Base-by-base conservation (phyloP, 1,284 basidiomycete species). In the Trichosporon inkin region DNA sequence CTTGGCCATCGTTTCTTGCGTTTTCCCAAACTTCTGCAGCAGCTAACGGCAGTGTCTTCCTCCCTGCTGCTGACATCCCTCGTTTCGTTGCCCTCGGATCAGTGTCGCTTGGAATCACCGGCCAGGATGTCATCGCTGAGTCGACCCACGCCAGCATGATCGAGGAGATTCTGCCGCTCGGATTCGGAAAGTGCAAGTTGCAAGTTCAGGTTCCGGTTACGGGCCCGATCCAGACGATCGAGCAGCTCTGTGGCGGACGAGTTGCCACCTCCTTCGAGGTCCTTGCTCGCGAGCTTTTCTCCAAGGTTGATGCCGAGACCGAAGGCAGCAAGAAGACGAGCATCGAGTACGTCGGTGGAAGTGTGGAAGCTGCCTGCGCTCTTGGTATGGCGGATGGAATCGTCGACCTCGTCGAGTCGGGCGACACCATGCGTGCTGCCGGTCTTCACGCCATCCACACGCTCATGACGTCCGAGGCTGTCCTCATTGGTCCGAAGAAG, bases 401-500 rank as follows among this genome's bases (percentile, higher is more conserved):
- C 11, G 51, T 53, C 35, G 51, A 53, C 51, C 51, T 53, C 14
- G 51, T 53, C 19, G 95, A 99, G 79, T 96, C 92, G n/a, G 95
- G 95, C 32, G 96, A 99, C 71, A 99, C 95, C 1, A 99, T 99
- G 96, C 91, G 95, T 41, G 96, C 95, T 22, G 95, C 94, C 2
- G 95, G 95, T 52, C 82, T 99, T 57, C 90, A 91, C 77, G 86
- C 93, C 34, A 96, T 99, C 72, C 88, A 88, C 47, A 95, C 92
- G 2, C 79, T 99, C 14, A 84, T 98, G 58, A 78, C 85, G 49
- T 90, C 92, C 0, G 90, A 99, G 80, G 95, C 95, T 3, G 91
- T 97, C 56, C 85, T 99, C 49, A 97, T 99, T 82, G 88, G 87
- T 62, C 90, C 93, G 1, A 81, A 80, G 56, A 81, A 80, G 8